These are phyloP conservation scores for Gremmenia infestans DNA, from an alignment of 2,329 filamentous ascomycete species.

Conservation along the genomic window DNA sequence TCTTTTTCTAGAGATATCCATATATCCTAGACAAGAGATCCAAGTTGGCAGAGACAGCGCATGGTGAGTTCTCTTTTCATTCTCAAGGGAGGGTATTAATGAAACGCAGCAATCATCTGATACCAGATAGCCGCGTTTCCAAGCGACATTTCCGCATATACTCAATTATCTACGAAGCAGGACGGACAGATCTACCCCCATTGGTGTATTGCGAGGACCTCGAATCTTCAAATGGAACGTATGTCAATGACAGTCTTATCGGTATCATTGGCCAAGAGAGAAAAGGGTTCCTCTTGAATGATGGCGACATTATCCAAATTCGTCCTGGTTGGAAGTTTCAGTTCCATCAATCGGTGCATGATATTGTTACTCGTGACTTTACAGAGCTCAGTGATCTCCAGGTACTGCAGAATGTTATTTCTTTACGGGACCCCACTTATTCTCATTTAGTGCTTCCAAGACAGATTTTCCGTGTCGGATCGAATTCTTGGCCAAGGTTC, in stretches of 20 bases:
- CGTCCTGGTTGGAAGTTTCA: constrained; percentile 34
- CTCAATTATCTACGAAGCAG: constrained; percentile 45
- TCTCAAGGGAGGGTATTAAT: background rate
- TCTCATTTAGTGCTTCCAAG: constrained; percentile 38
- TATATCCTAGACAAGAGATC: constrained; percentile 19
- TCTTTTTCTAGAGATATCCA: constrained; percentile 7
- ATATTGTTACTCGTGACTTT: constrained; percentile 8
- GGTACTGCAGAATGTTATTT: constrained; percentile 24
- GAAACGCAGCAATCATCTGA: constrained; percentile 34
- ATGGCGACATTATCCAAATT: constrained; percentile 46
- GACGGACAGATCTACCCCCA: constrained; percentile 24
- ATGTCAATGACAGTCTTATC: constrained; percentile 43
- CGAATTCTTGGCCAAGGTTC: constrained; percentile 49
- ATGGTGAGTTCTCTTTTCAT: constrained; percentile 21
- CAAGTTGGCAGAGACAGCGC: constrained; percentile 28
- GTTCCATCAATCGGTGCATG: constrained; percentile 28
- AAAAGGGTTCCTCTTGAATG: constrained; percentile 42
- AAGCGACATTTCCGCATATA: constrained; percentile 53
- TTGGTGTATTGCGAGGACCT: constrained; percentile 53
- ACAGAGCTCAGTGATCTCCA: constrained; percentile 33
- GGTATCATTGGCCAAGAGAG: constrained; percentile 35
- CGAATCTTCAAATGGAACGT: constrained; percentile 49
- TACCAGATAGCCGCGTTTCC: constrained; percentile 42
- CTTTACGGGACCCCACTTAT: constrained; percentile 14
- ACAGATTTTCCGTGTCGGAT: constrained; percentile 44